Evolutionary conservation across 75 land plant species (phyloP), one percentile per base, ranked within the genome.

Genomic region (Picea glauca): DNA sequence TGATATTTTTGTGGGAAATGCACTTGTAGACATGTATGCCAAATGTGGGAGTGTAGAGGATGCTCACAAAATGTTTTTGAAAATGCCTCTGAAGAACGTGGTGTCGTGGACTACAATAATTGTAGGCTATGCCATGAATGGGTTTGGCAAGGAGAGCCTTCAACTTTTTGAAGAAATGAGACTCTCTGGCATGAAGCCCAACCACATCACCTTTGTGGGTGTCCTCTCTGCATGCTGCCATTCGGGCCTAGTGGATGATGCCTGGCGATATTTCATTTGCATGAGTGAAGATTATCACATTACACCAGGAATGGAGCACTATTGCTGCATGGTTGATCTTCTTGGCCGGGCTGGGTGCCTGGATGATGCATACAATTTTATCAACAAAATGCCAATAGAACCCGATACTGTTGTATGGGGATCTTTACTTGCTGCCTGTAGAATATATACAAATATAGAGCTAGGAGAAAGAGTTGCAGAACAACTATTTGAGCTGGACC

Each of bases 171-270:
- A 84, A 74, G 84, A 85, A 79, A 87, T 94, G 94, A 78, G 74
- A 73, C 56, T 58, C 18, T 80, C 65, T 31, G 88, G 94, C 31
- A 85, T 92, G 33, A 78, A 38, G n/a, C 79, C 91, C 13, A 92
- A 94, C 72, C 85, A 87, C 59, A 87, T 94, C 23, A 91, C 85
- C 60, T 80, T 92, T 31, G 62, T 91, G 1, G 87, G 91, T 87
- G 92, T 92, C 57, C 80, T 94, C 15, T 90, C 85, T 81, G 97
- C 94, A 60, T 94, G 96, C 50, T 67, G 79, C 75, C 75, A 78
- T 43, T 18, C 54, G 15, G 74, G 79, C 1, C 18, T 64, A 12
- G 79, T 78, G 11, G 43, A 65, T 33, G 40, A 64, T 13, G 74
- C 74, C 33, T 43, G 68, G 33, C 70, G 43, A 35, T 78, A 78